These are phyloP conservation scores for Abrus precatorius DNA, from an alignment of 306 rosid genomes.

Conservation along the genomic window DNA sequence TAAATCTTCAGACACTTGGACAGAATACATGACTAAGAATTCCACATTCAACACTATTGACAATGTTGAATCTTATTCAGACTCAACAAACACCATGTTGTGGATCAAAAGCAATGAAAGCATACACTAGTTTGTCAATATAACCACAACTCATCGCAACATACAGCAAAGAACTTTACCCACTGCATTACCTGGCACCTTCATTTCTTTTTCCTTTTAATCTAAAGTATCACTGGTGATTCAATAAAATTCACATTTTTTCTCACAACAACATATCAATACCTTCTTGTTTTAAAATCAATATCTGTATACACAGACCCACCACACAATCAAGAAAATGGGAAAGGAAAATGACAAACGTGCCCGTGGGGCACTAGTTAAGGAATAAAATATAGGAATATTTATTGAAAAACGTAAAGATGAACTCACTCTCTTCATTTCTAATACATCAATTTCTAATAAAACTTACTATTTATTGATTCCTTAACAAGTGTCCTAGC, in stretches of 20 bases:
- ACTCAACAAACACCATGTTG: conserved; percentile 5
- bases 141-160: not conserved
- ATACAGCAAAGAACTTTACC: not conserved
- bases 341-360: too few relatives aligned
- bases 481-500: too few relatives aligned
- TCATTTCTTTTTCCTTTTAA: not conserved
- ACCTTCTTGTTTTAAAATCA: not conserved
- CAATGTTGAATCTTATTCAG: not conserved
- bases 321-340: too few relatives aligned
- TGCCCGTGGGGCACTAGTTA: too few relatives aligned
- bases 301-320: not conserved
- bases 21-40: conserved; percentile 18
- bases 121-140: conserved; percentile 1
- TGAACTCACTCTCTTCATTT: too few relatives aligned
- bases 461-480: too few relatives aligned
- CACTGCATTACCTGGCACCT: not conserved
- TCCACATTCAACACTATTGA: not conserved
- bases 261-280: conserved; percentile 7
- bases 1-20: not conserved
- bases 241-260: not conserved
- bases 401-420: too few relatives aligned
- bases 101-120: conserved; percentile 5
- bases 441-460: too few relatives aligned
- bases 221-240: conserved; percentile 14
- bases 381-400: too few relatives aligned